phyloP scores from a whole-genome alignment of 768 basidiomycete species.

The Antrodiella citrinella region DNA sequence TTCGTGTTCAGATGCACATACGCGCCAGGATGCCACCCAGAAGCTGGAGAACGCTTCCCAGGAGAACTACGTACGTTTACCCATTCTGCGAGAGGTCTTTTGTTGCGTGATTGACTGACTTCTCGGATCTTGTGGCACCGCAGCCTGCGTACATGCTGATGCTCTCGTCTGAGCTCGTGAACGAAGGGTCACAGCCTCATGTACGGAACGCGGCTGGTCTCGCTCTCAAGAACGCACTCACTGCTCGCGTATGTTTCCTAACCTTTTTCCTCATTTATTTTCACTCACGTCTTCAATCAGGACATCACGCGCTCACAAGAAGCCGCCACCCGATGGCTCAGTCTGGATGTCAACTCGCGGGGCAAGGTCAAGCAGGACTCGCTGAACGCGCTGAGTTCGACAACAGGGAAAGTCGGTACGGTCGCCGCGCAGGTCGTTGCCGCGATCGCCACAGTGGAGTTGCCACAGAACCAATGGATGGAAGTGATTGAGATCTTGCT shows the following conservation, averaged over 20 bases:
- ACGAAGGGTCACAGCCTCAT: conserved; percentile 61
- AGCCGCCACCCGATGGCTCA: conserved; percentile 74
- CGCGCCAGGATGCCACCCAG: conserved; percentile 87
- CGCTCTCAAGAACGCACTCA: conserved; percentile 91
- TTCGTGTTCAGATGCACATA: conserved; percentile 58
- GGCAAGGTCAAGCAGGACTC: conserved; percentile 83
- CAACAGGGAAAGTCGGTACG: conserved; percentile 62
- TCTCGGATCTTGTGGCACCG: not conserved
- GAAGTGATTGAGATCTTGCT: conserved; percentile 85
- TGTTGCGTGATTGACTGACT: conserved; percentile 3
- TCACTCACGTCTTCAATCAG: conserved; percentile 32
- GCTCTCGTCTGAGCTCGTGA: conserved; percentile 77
- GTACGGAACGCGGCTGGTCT: conserved; percentile 94
- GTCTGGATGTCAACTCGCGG: conserved; percentile 58
- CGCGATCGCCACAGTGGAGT: conserved; percentile 89
- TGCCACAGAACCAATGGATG: conserved; percentile 82
- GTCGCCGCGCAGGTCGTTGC: conserved; percentile 92
- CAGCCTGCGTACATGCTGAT: conserved; percentile 92
- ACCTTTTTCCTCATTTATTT: conserved; percentile 1
- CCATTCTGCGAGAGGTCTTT: conserved; percentile 11
- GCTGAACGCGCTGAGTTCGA: conserved; percentile 74
- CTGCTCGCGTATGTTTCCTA: conserved; percentile 64
- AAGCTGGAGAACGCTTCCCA: conserved; percentile 80
- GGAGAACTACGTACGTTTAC: conserved; percentile 70
- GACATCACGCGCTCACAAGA: conserved; percentile 69